Conservation (phyloP, 108 stramenopile species). For the Cyclostephanos invisitatus region DNA sequence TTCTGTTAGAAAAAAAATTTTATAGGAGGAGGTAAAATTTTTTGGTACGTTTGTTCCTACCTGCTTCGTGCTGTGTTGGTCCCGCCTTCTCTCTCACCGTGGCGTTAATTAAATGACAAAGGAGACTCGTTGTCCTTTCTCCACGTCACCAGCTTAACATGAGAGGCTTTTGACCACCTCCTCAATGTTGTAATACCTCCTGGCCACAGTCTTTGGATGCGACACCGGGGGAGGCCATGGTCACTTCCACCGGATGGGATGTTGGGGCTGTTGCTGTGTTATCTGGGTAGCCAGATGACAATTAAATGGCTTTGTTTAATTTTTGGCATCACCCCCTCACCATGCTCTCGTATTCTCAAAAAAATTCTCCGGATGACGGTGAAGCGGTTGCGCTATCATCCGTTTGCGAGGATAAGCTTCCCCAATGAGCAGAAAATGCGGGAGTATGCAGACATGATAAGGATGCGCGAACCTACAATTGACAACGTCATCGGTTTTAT, state of each 20-base stretch:
- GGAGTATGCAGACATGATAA: not conserved
- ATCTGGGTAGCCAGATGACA: not conserved
- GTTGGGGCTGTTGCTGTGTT: not conserved
- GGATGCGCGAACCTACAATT: not conserved
- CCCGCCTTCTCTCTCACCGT: too few species aligned
- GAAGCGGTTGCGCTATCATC: slow-evolving; percentile 4
- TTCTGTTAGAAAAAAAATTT: too few species aligned
- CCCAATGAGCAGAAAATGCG: slow-evolving; percentile 10
- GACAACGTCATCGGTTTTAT: slow-evolving; percentile 12
- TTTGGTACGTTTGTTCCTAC: too few species aligned
- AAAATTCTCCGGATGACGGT: not conserved
- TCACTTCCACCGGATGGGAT: not conserved
- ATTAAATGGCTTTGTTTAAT: slow-evolving; percentile 1
- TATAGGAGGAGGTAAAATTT: too few species aligned
- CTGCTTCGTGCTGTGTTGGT: too few species aligned
- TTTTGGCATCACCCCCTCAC: slow-evolving; percentile 1
- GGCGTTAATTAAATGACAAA: too few species aligned
- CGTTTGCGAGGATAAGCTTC: slow-evolving; percentile 1
- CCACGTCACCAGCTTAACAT: too few species aligned
- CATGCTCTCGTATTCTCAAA: slow-evolving; percentile 10
- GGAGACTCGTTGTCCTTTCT: too few species aligned
- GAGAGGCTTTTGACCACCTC: too few species aligned
- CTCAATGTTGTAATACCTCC: not conserved
- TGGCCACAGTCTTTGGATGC: not conserved
- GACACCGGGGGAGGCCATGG: not conserved